Base-by-base conservation (phyloP, 495 filamentous ascomycete genomes). In the Trichoderma orchidacearum region DNA sequence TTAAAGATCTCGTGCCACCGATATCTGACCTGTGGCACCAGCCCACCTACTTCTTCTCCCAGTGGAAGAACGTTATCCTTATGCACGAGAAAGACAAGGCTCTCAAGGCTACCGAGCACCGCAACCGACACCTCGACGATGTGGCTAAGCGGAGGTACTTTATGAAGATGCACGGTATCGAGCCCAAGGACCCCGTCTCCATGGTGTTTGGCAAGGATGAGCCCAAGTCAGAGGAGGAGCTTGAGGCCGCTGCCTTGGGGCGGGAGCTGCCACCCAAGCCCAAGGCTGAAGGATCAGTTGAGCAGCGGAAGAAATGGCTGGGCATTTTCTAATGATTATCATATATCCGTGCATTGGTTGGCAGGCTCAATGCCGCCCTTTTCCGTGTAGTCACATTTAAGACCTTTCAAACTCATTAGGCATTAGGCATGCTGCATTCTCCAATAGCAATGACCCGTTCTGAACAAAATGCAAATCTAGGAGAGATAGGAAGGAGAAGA, bases 121-220 rank as follows among this genome's bases (percentile, higher is more conserved):
- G 90, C 35, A 72, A 77, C 56, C 74, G 75, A 58, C 78, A 80
- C 30, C 70, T 85, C 57, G 87, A 93, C 35, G 90, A 96, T 72
- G 84, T 87, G 32, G 72, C 80, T 66, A 93, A 94, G 80, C 75
- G 90, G 59, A 72, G 73, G 41, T 78, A 84, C 68, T 96, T 86
- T 68, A 82, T 87, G 51, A 80, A 85, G 72, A 89, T 87, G 54
- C 89, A 95, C 77, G 90, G 89, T 8, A 28, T 92, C 63, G 83
- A 85, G 60, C 77, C 82, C 41, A 70, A 79, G 59, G 68, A 64
- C 57, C 68, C 72, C 12, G 53, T 73, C 51, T 30, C 25, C 17
- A 58, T 60, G 25, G 35, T 30, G 4, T 55, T 62, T 11, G 59
- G 60, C n/a, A 54, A n/a, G 18, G 53, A 48, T 12, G 56, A 38